Base-by-base conservation (phyloP, 495 filamentous ascomycete genomes). In the Neohortaea acidophila region DNA sequence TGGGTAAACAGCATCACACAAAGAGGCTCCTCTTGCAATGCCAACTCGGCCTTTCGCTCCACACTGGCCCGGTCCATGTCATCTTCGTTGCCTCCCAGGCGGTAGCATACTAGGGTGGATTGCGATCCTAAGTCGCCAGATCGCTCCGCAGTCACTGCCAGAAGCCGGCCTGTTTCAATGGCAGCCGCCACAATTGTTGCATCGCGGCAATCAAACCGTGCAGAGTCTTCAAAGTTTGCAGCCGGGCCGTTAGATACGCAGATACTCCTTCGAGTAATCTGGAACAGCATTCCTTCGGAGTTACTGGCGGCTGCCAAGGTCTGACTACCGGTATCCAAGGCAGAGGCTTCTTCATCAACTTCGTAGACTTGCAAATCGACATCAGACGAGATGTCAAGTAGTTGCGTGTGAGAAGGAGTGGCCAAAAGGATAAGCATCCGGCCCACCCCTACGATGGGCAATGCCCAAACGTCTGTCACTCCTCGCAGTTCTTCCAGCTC, bases 381-480 rank as follows among this genome's bases (percentile, higher is more conserved):
- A 32, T 46, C 43, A 29, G 36, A 42, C n/a, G 21, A 22, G 13
- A 43, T 22, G 3, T 35, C 14, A 3, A 48, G 32, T 8, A 45
- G 29, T 22, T 14, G 27, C n/a, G 34, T 51, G 7, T 26, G 18
- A 3, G 31, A 23, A 9, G 51, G 51, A 21, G 17, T 41, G 10
- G 51, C 30, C 14, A 48, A 11, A 10, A 54, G 2, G 2, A 54
- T 17, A 3, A 47, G 24, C 13, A 41, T 17, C n/a, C 33, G 42
- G 3, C 34, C 35, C 3, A 5, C 25, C 1, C 21, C 22, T 2
- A 20, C 7, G 23, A 32, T 14, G 14, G 39, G 26, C 8, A 53
- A 8, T n/a, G 50, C 35, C 53, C 52, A 60, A 4, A 58, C 31
- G 7, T 39, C 44, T 3, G 49, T 56, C 12, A 45, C 35, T 5